Evolutionary conservation across 225 moss, liverwort and hornwort genomes (phyloP), one percentile per base, ranked within the genome.

Genomic region (Sphagnum contortum): DNA sequence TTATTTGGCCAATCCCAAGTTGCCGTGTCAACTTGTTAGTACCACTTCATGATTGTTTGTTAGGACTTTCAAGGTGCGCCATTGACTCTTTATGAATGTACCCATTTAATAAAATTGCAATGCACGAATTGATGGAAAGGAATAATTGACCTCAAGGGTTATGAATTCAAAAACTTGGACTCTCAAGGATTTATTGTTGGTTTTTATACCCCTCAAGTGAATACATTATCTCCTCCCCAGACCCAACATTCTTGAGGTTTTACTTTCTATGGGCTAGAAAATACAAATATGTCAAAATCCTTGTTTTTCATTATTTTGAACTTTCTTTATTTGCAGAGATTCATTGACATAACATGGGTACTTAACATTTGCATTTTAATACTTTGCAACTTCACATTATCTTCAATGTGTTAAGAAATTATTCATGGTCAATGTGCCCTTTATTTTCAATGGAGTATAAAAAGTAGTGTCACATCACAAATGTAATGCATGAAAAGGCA

Each of bases 401-500:
- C 93, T 89, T 45, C 76, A 72, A 60, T 76, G 78, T 12, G 13
- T 94, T 65, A 83, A 88, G 75, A 90, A 84, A 64, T 49, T 90
- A 6, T 90, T 78, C 70, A 79, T 93, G 89, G 59, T 90, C 72
- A 90, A 93, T 67, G 82, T 79, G 61, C 87, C 93, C 47, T 48
- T 79, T 54, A 79, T 94, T 57, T 90, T 90, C 67, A 84, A 79
- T 44, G 86, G 90, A 8, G 64, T 94, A n/a, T 90, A 88, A 88
- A 93, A 80, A 82, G 80, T 93, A 54, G 88, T 79, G 9, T 74
- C 83, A 86, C 62, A 3, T 90, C 56, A 75, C 77, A n/a, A 80
- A 86, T 68, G 73, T 64, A 48, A 88, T 80, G 12, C 75, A 78
- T 54, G 71, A 70, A 49, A 87, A 75, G 81, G 92, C 89, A 56